A percentile compares a stretch with the other conserved stretches of the same genome.
Evolutionary conservation across 306 rosid species (phyloP).

Genomic region (Quercus alba): DNA sequence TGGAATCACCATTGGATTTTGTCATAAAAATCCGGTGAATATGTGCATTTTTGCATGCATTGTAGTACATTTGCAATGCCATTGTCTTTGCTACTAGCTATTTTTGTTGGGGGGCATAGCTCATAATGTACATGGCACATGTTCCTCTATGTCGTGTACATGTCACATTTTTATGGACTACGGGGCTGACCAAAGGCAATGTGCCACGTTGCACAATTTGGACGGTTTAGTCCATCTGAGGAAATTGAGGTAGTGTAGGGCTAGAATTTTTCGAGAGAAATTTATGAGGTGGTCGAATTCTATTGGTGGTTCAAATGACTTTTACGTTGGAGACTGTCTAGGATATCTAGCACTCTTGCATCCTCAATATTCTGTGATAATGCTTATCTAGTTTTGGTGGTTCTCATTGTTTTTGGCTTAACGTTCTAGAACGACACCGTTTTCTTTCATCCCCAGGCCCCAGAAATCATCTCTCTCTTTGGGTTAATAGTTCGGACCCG

Average conservation of each 20-base stretch:
- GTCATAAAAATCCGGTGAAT: conserved; percentile 17
- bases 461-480: neutral
- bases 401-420: neutral
- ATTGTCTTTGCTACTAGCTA: conserved; percentile 3
- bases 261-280: neutral
- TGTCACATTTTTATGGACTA: neutral
- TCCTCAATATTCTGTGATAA: neutral
- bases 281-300: neutral
- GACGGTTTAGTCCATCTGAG: neutral
- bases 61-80: conserved; percentile 35
- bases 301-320: neutral
- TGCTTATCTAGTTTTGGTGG: conserved; percentile 27
- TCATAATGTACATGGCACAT: neutral
- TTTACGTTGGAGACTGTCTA: too few species aligned
- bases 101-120: neutral
- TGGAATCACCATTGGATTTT: conserved; percentile 28
- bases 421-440: neutral
- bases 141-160: neutral
- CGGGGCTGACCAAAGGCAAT: neutral
- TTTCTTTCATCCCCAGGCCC: neutral
- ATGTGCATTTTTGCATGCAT: conserved; percentile 28
- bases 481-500: too few species aligned
- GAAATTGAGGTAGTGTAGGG: neutral
- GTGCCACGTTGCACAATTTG: neutral
- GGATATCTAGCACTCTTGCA: neutral